A percentile compares a stretch with the other conserved stretches of the same genome.
These are phyloP conservation scores for Leishmania guyanensis DNA, from an alignment of 208 protist genomes.

Conservation along the genomic window DNA sequence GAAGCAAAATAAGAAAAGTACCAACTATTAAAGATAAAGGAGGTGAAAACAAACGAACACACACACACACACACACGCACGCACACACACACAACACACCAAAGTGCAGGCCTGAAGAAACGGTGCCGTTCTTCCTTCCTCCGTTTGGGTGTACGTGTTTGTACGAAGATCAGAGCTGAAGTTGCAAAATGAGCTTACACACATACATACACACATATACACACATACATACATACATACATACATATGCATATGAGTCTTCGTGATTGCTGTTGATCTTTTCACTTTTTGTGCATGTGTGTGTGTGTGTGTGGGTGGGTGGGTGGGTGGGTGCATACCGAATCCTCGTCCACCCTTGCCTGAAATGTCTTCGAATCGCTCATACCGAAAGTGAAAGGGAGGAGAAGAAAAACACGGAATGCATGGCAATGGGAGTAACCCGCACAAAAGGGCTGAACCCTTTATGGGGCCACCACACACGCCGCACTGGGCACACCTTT, in stretches of 20 bases:
- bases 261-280: neutral
- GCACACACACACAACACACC: neutral
- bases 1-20: neutral
- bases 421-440: neutral
- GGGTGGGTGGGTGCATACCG: neutral
- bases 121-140: neutral
- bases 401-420: neutral
- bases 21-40: too few species aligned
- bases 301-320: neutral
- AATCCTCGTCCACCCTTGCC: neutral
- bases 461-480: neutral
- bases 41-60: neutral
- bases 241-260: too few species aligned
- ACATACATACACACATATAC: neutral
- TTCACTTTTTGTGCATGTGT: neutral
- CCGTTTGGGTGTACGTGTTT: neutral
- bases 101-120: neutral
- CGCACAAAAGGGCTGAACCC: neutral
- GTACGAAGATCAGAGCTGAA: neutral
- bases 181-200: neutral
- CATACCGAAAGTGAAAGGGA: neutral
- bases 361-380: neutral
- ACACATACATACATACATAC: neutral
- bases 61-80: too few species aligned
- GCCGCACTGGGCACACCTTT: neutral